phyloP scores from a whole-genome alignment of 257 asterid genomes.

The Asclepias syriaca region DNA sequence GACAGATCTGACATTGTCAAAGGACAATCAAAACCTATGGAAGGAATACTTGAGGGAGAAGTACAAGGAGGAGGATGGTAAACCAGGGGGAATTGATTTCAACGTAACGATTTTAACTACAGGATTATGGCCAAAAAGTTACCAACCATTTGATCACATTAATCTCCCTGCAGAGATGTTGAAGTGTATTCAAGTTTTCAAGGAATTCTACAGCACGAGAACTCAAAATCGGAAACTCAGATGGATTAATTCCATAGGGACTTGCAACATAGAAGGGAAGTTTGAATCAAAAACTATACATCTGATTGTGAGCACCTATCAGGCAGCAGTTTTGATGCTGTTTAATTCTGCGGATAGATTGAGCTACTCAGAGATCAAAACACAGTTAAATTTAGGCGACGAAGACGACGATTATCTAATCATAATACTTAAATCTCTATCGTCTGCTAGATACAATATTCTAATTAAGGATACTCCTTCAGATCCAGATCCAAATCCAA shows the following conservation, averaged over 20 bases:
- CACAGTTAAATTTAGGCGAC: conserved; percentile 33
- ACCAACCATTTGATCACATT: conserved; percentile 41
- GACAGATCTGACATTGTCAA: conserved; percentile 47
- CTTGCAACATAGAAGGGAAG: conserved; percentile 39
- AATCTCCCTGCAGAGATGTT: conserved; percentile 62
- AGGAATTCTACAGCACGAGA: conserved; percentile 38
- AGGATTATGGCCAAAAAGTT: conserved; percentile 56
- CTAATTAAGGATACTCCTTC: conserved; percentile 28
- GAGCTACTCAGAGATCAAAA: conserved; percentile 45
- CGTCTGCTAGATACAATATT: conserved; percentile 57
- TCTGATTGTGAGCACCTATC: conserved; percentile 44
- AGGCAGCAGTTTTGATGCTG: conserved; percentile 55
- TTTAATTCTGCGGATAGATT: conserved; percentile 44
- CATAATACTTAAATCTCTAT: conserved; percentile 48
- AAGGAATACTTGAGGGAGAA: conserved; percentile 30
- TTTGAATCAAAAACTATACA: conserved; percentile 45
- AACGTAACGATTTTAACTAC: conserved; percentile 47
- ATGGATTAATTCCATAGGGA: conserved; percentile 51
- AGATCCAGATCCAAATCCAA: conserved; percentile 12
- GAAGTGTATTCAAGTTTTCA: conserved; percentile 50
- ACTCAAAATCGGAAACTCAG: conserved; percentile 43
- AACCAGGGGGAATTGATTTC: conserved; percentile 38
- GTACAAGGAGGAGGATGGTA: neutral
- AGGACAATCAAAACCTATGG: conserved; percentile 38
- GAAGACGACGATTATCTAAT: conserved; percentile 43